Base-by-base conservation (phyloP, 345 rosid genomes). In the Sisymbrium altissimum region DNA sequence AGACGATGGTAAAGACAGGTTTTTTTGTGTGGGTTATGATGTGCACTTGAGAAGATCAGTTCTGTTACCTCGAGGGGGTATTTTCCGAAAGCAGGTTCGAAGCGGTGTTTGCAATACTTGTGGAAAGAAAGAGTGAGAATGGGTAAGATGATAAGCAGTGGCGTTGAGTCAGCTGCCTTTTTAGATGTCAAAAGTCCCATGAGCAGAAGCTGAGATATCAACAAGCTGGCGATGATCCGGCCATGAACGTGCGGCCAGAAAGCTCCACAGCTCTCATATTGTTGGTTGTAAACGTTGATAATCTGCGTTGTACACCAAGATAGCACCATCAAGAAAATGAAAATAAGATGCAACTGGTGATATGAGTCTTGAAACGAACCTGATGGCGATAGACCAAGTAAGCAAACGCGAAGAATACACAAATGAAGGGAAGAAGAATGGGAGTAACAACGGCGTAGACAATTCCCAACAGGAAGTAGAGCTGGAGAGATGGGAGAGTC, bases 201-300 rank as follows among this genome's bases (percentile, higher is more conserved):
- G 49, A 95, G 74, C 57, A 90, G 85, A 49, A 95, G 85, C 74
- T 95, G 98, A 74, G 97, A 92, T 80, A 92, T 87, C 87, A 95
- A 41, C 69, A 95, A 83, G 86, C 98, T 81, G 4, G 91, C 97
- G 3, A 92, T 71, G 71, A 95, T 88, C 60, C 98, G 88, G 70
- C 87, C 86, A 72, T 92, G 97, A 66, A 95, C 88, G 23, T 95
- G 98, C 0, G 99, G 99, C 99, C 99, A 95, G 81, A 95, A 95
- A 10, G 99, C 99, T 33, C 89, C 98, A 43, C 88, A 93, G 70
- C 99, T 92, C 81, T 95, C 99, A 21, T 95, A 95, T 36, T 80
- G 86, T 78, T 90, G 99, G 71, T 88, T 83, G 86, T 92, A 95
- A 56, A 95, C 99, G 73, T 92, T 95, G 41, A 95, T 84, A 49